Base-by-base conservation (phyloP, 768 basidiomycete species). In the Podaxis carcinomalis region DNA sequence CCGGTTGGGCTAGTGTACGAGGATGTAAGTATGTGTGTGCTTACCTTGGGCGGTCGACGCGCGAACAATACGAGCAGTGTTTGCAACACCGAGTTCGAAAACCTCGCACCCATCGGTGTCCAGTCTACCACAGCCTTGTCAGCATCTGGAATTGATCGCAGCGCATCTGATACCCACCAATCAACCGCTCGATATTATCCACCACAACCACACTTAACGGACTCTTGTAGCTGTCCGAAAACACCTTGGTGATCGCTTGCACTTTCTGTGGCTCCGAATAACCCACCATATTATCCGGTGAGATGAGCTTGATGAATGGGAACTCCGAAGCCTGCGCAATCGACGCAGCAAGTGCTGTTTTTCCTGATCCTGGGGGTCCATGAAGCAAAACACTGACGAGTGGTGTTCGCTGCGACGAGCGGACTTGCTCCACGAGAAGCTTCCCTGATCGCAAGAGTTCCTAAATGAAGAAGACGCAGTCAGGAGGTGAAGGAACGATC, bases 221-320 rank as follows among this genome's bases (percentile, higher is more conserved):
- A 79, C 93, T 95, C 83, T 98, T 99, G 75, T 98, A 95, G 64
- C 92, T 94, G 75, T 99, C 97, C 51, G 82, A 80, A 73, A 99
- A 99, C 36, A 94, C 84, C 75, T 95, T 98, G 70, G 85, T 90
- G 69, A 99, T 92, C 2, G 94, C 85, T 0, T 86, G 79, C 47
- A 99, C 89, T 77, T 99, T 98, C 72, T 95, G 93, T 13, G 81
- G 74, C 72, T 98, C 97, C n/a, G 88, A 86, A 73, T 85, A 95
- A 6, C 97, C 97, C 63, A 98, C 92, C 97, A 99, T 99, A 67
- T 82, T 88, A 68, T 98, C 97, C 0, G 97, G 93, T 2, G 95
- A 92, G 61, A 98, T 86, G 40, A 99, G 82, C 73, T 99, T 98
- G 79, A 99, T 96, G 79, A 99, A 99, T 0, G 97, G 97, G 74